Evolutionary conservation across 2,329 filamentous ascomycete genomes (phyloP), one percentile per base, ranked within the genome.

Genomic region (Fusarium sp.): DNA sequence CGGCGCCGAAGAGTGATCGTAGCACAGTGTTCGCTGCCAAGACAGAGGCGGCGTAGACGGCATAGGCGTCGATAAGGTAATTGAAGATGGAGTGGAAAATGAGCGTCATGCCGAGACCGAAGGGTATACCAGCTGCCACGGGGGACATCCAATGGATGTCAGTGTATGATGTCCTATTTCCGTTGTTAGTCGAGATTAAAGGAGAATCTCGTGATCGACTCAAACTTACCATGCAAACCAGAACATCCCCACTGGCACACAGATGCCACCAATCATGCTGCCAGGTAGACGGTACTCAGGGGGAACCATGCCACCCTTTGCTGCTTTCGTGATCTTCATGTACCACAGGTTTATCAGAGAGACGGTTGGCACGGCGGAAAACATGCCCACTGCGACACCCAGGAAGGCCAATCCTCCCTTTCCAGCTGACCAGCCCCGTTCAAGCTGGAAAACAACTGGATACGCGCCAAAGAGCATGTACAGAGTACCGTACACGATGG

Each of bases 11-110:
- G 8, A 78, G 66, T 0, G 70, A 73, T 11, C 77, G 50, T 0
- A 78, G 42, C 0, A 78, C 71, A 0, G 77, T 69, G 33, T 78
- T 78, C 16, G 92, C 93, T 1, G 94, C 93, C 5, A 95, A 85
- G 0, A 91, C 93, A 0, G 91, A 94, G 0, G 93, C 93, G 0
- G 94, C 93, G 70, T 92, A 96, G 74, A 95, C 92, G 59, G 92
- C 91, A 80, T 94, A 91, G 2, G 90, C 83, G 78, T 94, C 92
- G 73, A 94, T 89, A 14, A 94, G 86, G 80, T 93, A 94, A 81
- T 90, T 92, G 78, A 91, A 88, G 42, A 91, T 82, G 3, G 86
- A 85, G 13, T 93, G 82, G 83, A 94, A 94, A 22, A 94, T 89
- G 27, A 92, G 83, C 0, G 92, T 89, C 64, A 89, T 80, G 8